A percentile compares a stretch with the other conserved stretches of the same genome.
Evolutionary conservation across 371 early-diverging fungal genomes (phyloP).

Genomic region (Syncephalastrum racemosum): DNA sequence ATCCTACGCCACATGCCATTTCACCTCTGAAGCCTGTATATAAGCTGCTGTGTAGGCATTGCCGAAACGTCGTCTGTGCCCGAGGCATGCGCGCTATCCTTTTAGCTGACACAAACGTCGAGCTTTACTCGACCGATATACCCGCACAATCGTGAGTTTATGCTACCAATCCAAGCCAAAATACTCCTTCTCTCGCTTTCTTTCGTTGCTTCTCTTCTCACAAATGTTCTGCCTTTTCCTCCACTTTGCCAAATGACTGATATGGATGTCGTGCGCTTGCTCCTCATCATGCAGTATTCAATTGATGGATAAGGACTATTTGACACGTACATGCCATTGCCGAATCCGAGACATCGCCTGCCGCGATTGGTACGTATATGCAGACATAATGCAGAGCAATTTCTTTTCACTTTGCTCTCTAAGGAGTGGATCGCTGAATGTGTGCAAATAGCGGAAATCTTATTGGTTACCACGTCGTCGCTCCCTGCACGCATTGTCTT

Average conservation of each 20-base stretch:
- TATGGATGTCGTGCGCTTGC: too few relatives aligned
- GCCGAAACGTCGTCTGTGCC: slow-evolving; percentile 58
- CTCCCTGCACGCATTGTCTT: slow-evolving; percentile 91
- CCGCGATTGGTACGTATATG: slow-evolving; percentile 73
- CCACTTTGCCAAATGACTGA: neutral
- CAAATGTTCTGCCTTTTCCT: neutral
- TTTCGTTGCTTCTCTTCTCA: neutral
- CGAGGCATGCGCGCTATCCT: slow-evolving; percentile 90
- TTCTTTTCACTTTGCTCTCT: neutral
- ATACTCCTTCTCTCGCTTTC: neutral
- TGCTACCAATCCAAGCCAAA: neutral
- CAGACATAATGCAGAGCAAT: neutral
- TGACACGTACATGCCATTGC: slow-evolving; percentile 90
- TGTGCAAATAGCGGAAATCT: slow-evolving; percentile 75
- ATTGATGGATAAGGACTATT: slow-evolving; percentile 87
- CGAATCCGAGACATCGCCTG: slow-evolving; percentile 95
- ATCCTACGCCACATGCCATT: slow-evolving; percentile 6
- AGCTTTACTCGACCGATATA: slow-evolving; percentile 84
- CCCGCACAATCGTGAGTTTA: slow-evolving; percentile 75
- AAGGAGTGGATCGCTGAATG: neutral
- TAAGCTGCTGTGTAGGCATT: slow-evolving; percentile 36
- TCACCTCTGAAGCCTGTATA: slow-evolving; percentile 42
- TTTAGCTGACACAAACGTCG: slow-evolving; percentile 85
- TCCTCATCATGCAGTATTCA: slow-evolving; percentile 61
- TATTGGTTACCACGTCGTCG: slow-evolving; percentile 94